phyloP scores from a whole-genome alignment of 192 early-diverging fungal genomes.

The Backusella parvicylindrica region DNA sequence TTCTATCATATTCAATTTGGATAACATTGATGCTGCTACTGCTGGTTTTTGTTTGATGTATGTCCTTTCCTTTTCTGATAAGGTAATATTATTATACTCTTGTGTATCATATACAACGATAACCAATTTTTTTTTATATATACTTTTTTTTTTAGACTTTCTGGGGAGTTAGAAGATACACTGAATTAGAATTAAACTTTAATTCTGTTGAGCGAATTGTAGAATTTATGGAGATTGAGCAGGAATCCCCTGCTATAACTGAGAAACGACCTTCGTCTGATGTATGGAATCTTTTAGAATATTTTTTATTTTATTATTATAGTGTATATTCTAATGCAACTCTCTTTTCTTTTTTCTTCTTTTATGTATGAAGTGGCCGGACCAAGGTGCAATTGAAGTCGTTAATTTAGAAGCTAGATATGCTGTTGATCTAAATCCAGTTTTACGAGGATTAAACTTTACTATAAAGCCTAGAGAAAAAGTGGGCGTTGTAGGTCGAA shows the following conservation, averaged over 20 bases:
- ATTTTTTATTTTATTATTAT: slow-evolving; percentile 2
- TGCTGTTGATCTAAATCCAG: slow-evolving; percentile 60
- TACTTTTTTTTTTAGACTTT: slow-evolving; percentile 33
- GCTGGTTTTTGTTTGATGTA: slow-evolving; percentile 85
- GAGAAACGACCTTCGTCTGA: slow-evolving; percentile 46
- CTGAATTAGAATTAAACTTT: slow-evolving; percentile 77
- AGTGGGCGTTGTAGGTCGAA: slow-evolving; percentile 90
- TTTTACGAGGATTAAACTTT: slow-evolving; percentile 74
- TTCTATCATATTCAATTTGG: slow-evolving; percentile 51
- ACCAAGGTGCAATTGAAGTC: slow-evolving; percentile 68
- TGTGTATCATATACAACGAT: slow-evolving; percentile 51
- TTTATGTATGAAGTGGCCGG: slow-evolving; percentile 58
- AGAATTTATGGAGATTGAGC: slow-evolving; percentile 81
- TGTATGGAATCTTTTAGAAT: slow-evolving; percentile 30
- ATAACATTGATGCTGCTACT: slow-evolving; percentile 64
- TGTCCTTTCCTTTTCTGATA: slow-evolving; percentile 58
- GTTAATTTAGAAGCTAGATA: slow-evolving; percentile 74
- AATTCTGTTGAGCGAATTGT: slow-evolving; percentile 83
- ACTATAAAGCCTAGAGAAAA: slow-evolving; percentile 61
- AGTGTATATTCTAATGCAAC: not conserved
- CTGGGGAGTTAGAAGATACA: slow-evolving; percentile 62
- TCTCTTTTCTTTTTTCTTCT: not conserved
- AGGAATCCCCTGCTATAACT: slow-evolving; percentile 68
- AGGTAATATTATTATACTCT: slow-evolving; percentile 51
- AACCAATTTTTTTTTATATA: slow-evolving; percentile 10